Base-by-base conservation (phyloP, 139 green algal species). In the Deuterostichococcus epilithicus region DNA sequence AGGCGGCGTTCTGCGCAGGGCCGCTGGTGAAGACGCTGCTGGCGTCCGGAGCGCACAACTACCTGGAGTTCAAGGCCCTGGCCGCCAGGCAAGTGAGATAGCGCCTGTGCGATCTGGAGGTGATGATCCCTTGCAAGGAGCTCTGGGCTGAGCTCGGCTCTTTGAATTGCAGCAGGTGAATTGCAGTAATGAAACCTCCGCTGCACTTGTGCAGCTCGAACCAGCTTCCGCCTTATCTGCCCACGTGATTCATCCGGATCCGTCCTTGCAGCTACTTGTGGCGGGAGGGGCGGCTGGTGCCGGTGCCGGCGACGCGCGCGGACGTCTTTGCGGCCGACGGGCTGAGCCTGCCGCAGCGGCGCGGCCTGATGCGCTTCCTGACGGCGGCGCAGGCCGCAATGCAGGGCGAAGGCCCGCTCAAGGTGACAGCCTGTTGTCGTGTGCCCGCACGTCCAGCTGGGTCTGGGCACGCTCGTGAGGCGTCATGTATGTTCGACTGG, bases 31-130 rank as follows among this genome's bases (percentile, higher is more conserved):
- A 94, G 30, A 39, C 89, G 52, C 78, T 98, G 39, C 75, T 98
- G 36, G 47, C 32, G 25, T 85, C 80, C 52, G 85, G 88, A 15
- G 88, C 90, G 1, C 90, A 95, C 74, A 82, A 95, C 73, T 98
- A 98, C 80, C 74, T 96, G 25, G 94, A 98, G 75, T 95, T 95
- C 84, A 95, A 94, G 78, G 83, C 90, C 28, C 66, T 94, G 36
- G 84, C 94, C 59, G 84, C 82, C 58, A 90, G 86, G 82, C 91
- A 37, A 0, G n/a, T n/a, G n/a, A n/a, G n/a, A n/a, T 70, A 13
- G 22, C 45, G 25, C 37, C 8, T 52, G 8, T 52, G 42, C 42
- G 8, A 52, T 52, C 8, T 52, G 42, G 13, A 8, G 42, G 42
- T 13, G 13, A n/a, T n/a, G n/a, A n/a, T n/a, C n/a, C n/a, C n/a